Conservation (phyloP, 106 monocot genomes). For the Cymbidium sinense region DNA sequence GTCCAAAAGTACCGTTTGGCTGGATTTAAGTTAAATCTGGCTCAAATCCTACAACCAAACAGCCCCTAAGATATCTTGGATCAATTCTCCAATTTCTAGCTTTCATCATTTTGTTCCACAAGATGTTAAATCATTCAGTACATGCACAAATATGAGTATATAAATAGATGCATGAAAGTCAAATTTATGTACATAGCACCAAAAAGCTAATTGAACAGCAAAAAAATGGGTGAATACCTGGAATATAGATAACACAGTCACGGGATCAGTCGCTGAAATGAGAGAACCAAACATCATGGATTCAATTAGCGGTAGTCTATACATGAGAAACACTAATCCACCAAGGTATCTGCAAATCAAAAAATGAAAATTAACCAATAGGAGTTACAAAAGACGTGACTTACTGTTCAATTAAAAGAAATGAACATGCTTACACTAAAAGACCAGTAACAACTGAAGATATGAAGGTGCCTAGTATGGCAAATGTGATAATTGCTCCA, state of each 20-base stretch:
- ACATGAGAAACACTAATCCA: conserved; percentile 79
- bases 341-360: conserved; percentile 78
- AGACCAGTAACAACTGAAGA: conserved; percentile 81
- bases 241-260: conserved; percentile 92
- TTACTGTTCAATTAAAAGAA: not conserved
- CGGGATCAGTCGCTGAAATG: conserved; percentile 98
- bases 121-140: no score
- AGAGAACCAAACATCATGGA: conserved; percentile 99
- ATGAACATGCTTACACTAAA: conserved; percentile 65
- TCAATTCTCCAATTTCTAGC: no score
- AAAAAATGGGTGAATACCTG: conserved; percentile 42
- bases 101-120: no score
- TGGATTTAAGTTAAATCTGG: no score
- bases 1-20: no score
- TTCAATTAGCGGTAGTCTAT: conserved; percentile 83
- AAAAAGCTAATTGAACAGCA: not conserved
- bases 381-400: not conserved
- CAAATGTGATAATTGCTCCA: conserved; percentile 97
- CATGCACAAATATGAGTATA: not conserved
- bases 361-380: not conserved
- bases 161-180: not conserved
- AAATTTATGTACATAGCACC: not conserved
- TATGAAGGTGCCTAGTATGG: conserved; percentile 90
- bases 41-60: no score
- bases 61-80: no score